phyloP scores from a whole-genome alignment of 2,329 filamentous ascomycete species.

The Parafenestella ontariensis region DNA sequence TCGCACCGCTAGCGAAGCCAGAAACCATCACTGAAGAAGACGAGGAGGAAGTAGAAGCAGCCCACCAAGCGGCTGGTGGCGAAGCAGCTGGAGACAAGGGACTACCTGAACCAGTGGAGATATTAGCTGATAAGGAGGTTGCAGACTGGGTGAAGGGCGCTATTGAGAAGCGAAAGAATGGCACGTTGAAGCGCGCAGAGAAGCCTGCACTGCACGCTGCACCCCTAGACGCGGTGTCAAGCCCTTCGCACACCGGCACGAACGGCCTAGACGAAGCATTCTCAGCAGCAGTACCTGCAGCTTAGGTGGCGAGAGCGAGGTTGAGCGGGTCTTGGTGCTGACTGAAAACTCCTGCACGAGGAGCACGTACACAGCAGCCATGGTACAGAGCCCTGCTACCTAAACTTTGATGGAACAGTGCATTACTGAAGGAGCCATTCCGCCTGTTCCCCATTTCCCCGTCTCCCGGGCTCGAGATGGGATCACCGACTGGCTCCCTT shows the following conservation, averaged over 20 bases:
- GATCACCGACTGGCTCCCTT: neutral
- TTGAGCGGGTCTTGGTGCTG: neutral
- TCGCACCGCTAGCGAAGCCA: conserved; percentile 76
- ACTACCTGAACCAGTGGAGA: conserved; percentile 32
- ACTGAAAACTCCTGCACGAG: neutral
- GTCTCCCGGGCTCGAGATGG: neutral
- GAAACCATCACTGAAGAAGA: conserved; percentile 75
- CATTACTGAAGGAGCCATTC: neutral
- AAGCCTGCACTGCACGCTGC: conserved; percentile 89
- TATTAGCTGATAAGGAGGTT: conserved; percentile 77
- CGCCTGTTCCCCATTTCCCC: neutral
- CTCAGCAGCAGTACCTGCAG: conserved; percentile 24
- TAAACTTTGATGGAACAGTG: neutral
- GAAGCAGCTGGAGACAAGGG: conserved; percentile 42
- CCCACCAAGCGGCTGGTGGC: conserved; percentile 53
- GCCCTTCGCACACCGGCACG: conserved; percentile 38
- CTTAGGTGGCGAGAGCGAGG: conserved; percentile 4
- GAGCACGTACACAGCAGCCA: neutral
- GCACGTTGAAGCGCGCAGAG: conserved; percentile 56
- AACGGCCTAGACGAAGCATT: conserved; percentile 31
- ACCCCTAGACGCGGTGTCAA: conserved; percentile 74
- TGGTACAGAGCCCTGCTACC: neutral
- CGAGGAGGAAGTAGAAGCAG: conserved; percentile 63
- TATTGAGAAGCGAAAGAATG: conserved; percentile 70
- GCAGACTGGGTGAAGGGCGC: conserved; percentile 82